Conservation (phyloP, 495 filamentous ascomycete genomes). For the Penicillium canescens region DNA sequence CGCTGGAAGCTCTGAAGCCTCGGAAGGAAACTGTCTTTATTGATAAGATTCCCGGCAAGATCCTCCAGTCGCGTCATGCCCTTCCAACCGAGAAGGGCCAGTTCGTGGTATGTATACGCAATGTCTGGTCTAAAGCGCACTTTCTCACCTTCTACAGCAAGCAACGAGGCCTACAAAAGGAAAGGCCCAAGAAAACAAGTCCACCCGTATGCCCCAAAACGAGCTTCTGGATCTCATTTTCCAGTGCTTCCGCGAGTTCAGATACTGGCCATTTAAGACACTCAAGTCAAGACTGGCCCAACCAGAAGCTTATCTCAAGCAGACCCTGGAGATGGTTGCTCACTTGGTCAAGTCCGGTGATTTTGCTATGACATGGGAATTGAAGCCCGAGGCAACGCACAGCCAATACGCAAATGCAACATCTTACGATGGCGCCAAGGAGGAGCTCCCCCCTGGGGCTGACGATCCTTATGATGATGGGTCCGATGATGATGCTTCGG, state of each 20-base stretch:
- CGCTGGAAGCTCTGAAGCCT: conserved; percentile 62
- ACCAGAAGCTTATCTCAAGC: conserved; percentile 88
- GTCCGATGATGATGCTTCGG: conserved; percentile 47
- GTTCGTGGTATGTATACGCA: conserved; percentile 41
- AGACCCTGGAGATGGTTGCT: conserved; percentile 80
- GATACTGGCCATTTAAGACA: conserved; percentile 86
- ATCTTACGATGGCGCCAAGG: conserved; percentile 39
- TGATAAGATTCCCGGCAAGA: conserved; percentile 38
- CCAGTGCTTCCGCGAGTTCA: conserved; percentile 75
- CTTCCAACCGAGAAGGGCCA: conserved; percentile 36
- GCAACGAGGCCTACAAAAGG: conserved; percentile 37
- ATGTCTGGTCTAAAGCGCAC: background rate
- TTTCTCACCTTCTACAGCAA: conserved; percentile 31
- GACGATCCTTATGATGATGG: conserved; percentile 43
- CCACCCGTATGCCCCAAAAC: conserved; percentile 81
- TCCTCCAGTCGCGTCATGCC: conserved; percentile 37
- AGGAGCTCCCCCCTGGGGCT: conserved; percentile 47
- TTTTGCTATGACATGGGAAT: conserved; percentile 80
- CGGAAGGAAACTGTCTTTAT: conserved; percentile 53
- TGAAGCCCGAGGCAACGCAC: conserved; percentile 70
- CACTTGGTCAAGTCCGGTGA: conserved; percentile 74
- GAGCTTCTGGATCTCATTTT: conserved; percentile 83
- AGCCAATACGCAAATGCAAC: conserved; percentile 50
- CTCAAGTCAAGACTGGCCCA: conserved; percentile 73
- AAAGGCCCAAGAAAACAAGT: conserved; percentile 70